Conservation (phyloP, 2,329 filamentous ascomycete genomes). For the Penicillium sp. region DNA sequence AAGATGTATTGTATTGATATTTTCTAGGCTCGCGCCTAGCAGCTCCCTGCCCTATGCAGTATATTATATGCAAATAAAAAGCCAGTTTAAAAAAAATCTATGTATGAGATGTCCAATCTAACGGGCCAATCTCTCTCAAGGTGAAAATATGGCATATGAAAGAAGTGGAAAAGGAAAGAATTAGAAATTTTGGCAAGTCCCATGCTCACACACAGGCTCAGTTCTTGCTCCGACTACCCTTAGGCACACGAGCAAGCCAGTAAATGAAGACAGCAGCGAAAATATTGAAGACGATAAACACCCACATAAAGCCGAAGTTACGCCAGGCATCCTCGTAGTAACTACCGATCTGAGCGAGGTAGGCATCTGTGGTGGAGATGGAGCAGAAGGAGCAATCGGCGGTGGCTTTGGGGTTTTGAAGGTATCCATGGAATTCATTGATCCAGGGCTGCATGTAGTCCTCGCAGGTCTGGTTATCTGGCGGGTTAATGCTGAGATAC, state of each 20-base stretch:
- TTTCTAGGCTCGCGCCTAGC: neutral
- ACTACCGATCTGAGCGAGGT: constrained; percentile 48
- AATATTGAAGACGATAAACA: constrained; percentile 68
- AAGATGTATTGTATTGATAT: neutral
- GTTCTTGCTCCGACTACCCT: constrained; percentile 33
- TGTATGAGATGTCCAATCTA: neutral
- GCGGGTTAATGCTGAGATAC: constrained; percentile 48
- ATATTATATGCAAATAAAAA: neutral
- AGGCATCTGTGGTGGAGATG: constrained; percentile 52
- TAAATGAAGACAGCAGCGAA: constrained; percentile 63
- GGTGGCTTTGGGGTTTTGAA: constrained; percentile 51
- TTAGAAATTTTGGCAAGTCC: neutral
- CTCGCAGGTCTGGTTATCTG: constrained; percentile 64
- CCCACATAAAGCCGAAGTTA: constrained; percentile 73
- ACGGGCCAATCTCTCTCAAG: neutral
- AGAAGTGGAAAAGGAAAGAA: neutral
- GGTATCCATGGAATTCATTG: constrained; percentile 39
- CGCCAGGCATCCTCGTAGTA: constrained; percentile 62
- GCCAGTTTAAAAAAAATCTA: neutral
- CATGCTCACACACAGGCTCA: neutral
- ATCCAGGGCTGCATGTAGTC: constrained; percentile 54
- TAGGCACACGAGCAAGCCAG: constrained; percentile 63
- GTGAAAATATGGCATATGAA: neutral
- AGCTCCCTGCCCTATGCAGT: neutral
- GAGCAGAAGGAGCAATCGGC: constrained; percentile 56